Evolutionary conservation across 2,329 filamentous ascomycete genomes (phyloP), one percentile per base, ranked within the genome.

Genomic region (Colletotrichum abscissum): DNA sequence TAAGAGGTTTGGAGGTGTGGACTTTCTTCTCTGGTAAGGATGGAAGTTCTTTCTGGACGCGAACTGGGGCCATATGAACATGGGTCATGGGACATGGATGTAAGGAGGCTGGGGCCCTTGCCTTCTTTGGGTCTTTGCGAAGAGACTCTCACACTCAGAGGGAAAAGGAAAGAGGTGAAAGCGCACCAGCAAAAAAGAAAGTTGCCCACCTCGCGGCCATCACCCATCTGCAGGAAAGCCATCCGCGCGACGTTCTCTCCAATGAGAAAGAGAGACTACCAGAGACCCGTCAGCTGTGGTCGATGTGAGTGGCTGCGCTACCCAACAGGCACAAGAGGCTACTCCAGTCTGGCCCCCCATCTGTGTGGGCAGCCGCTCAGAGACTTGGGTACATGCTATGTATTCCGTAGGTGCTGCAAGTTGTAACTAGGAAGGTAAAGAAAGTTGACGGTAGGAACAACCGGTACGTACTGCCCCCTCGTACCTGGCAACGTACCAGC

Each of bases 401-500:
- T 35, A 35, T 35, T 35, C 33, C 33, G 9, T 35, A 19, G 42
- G 16, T 42, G 16, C 38, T 42, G 38, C 38, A 42, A 42, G 38
- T 19, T 7, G 16, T 7, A n/a, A 60, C 30, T 12, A 6, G 19
- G 8, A n/a, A 49, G 42, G 22, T n/a, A 19, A 46, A 28, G 55
- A 69, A 28, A 65, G 67, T 57, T 62, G 67, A 55, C 19, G 5
- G 57, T 9, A 57, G 49, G 19, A 57, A 42, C 26, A 24, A 16
- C 4, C 8, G 30, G 33, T 63, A 74, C 58, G 63, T 73, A 72
- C 68, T 28, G 11, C 11, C 16, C 16, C 14, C 24, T 58, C 52
- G 57, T 64, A 58, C 68, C 63, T 74, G 68, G 63, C 28, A n/a
- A 67, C 26, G 57, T 67, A 67, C 68, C 6, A 22, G 57, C 35